Evolutionary conservation across 257 asterid genomes (phyloP).

Genomic region (Anisodus tanguticus): DNA sequence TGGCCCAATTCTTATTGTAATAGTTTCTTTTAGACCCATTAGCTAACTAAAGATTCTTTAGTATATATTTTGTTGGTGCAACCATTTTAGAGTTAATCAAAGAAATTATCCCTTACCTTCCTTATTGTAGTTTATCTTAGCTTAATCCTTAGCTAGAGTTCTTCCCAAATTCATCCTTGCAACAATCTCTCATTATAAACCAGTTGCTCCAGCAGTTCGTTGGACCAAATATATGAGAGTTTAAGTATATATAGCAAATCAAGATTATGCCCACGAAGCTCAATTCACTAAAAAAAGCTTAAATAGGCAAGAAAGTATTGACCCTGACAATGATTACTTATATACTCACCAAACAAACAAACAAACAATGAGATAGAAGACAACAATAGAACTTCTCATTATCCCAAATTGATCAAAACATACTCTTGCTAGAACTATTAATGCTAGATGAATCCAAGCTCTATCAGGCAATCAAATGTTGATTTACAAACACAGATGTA

Average conservation of each 20-base stretch:
- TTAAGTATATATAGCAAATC: neutral
- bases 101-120: too few species aligned
- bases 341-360: neutral
- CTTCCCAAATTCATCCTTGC: too few species aligned
- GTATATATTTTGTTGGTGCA: too few species aligned
- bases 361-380: neutral
- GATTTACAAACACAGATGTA: neutral
- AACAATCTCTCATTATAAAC: neutral
- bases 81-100: too few species aligned
- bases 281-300: neutral
- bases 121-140: too few species aligned
- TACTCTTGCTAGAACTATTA: neutral
- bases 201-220: neutral
- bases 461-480: neutral
- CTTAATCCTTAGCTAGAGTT: too few species aligned
- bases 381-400: neutral
- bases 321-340: slow-evolving; percentile 51
- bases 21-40: too few species aligned
- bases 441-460: neutral
- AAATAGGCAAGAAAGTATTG: slow-evolving; percentile 28
- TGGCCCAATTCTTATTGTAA: too few species aligned
- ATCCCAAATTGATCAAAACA: neutral
- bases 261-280: neutral
- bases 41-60: too few species aligned
- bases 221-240: neutral